These are phyloP conservation scores for Vitis rupestris DNA, from an alignment of 164 flowering plant genomes.

Conservation along the genomic window DNA sequence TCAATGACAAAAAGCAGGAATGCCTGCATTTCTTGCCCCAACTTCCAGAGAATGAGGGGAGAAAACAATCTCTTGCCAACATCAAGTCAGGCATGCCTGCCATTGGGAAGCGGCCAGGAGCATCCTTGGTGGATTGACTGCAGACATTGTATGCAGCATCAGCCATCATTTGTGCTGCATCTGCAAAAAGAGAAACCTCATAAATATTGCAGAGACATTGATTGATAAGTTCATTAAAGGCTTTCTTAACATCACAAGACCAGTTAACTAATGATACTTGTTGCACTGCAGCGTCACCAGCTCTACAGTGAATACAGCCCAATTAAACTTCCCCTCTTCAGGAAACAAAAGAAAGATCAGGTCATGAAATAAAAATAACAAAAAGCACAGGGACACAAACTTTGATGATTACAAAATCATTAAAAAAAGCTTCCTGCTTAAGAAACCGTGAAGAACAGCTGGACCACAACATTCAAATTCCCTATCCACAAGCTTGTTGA, in stretches of 20 bases:
- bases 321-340: constrained; percentile 23
- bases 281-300: constrained; percentile 96
- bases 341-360: background rate
- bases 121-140: constrained; percentile 73
- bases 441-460: too few relatives aligned
- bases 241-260: constrained; percentile 24
- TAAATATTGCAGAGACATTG: background rate
- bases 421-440: too few relatives aligned
- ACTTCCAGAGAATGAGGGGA: too few relatives aligned
- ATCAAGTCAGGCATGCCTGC: constrained; percentile 46
- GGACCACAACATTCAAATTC: too few relatives aligned
- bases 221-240: background rate
- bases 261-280: constrained; percentile 86
- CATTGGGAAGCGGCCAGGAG: constrained; percentile 82
- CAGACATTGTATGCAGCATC: constrained; percentile 64
- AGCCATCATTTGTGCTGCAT: constrained; percentile 86
- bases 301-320: constrained; percentile 94
- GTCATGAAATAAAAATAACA: background rate
- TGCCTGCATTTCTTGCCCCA: too few relatives aligned
- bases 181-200: constrained; percentile 25
- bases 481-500: too few relatives aligned
- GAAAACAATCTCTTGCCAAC: background rate
- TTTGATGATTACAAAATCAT: too few relatives aligned
- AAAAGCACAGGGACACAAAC: too few relatives aligned
- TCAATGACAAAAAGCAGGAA: too few relatives aligned